Conservation (phyloP, 768 basidiomycete genomes). For the Rhodotorula babjevae region DNA sequence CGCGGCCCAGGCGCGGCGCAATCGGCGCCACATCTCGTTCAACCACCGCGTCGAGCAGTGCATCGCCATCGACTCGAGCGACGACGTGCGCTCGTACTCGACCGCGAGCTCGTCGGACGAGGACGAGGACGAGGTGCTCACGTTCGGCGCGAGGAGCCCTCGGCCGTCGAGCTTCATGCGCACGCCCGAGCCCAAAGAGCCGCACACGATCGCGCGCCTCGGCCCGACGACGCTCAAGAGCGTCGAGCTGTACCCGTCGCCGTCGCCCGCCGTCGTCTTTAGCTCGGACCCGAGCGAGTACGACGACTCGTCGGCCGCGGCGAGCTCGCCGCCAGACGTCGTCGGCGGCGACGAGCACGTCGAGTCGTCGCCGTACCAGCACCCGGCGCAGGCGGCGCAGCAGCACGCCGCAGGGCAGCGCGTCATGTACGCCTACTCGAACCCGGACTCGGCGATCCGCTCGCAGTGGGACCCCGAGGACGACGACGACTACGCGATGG, state of each 20-base stretch:
- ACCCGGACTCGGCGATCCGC: slow-evolving; percentile 36
- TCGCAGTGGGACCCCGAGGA: slow-evolving; percentile 47
- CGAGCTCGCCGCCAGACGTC: slow-evolving; percentile 23
- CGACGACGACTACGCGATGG: slow-evolving; percentile 50
- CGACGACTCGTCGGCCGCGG: slow-evolving; percentile 28
- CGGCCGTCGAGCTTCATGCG: slow-evolving; percentile 33
- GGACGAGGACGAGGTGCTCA: slow-evolving; percentile 45
- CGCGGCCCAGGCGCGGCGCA: slow-evolving; percentile 18
- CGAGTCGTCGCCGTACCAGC: slow-evolving; percentile 9
- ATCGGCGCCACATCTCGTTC: slow-evolving; percentile 78
- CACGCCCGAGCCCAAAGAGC: slow-evolving; percentile 47
- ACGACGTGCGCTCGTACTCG: slow-evolving; percentile 40
- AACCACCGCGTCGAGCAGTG: slow-evolving; percentile 97
- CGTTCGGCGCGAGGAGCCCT: slow-evolving; percentile 40
- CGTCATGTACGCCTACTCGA: slow-evolving; percentile 42
- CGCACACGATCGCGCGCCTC: slow-evolving; percentile 66
- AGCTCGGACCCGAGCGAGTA: slow-evolving; percentile 44
- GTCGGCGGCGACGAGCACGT: slow-evolving; percentile 4
- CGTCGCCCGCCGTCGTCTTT: slow-evolving; percentile 47
- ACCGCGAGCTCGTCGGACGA: slow-evolving; percentile 28
- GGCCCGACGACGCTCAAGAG: slow-evolving; percentile 85
- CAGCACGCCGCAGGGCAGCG: slow-evolving; percentile 29
- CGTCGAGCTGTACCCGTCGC: slow-evolving; percentile 47
- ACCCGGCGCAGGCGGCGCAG: slow-evolving; percentile 46
- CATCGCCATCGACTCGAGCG: slow-evolving; percentile 55